Percentiles rank a stretch among this genome's conserved stretches.
phyloP scores from a whole-genome alignment of 2,329 filamentous ascomycete genomes.

The Chrysosporium queenslandicum region DNA sequence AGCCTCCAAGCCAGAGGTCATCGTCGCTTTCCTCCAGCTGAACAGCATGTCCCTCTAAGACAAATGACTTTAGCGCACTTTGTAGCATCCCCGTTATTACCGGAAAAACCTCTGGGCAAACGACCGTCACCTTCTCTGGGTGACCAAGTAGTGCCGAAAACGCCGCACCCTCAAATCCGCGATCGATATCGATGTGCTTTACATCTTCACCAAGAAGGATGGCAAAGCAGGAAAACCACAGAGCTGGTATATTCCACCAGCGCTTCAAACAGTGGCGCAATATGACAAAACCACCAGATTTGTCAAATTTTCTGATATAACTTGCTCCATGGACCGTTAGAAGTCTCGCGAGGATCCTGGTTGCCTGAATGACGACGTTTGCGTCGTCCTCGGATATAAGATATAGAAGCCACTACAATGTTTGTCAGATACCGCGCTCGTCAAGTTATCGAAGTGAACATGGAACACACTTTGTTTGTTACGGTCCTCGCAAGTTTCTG shows the following conservation, averaged over 20 bases:
- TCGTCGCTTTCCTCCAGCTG: conserved; percentile 9
- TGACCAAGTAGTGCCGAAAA: conserved; percentile 61
- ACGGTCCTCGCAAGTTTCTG: conserved; percentile 88
- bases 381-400: conserved; percentile 78
- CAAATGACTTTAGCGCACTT: conserved; percentile 60
- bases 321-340: conserved; percentile 69
- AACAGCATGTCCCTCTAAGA: conserved; percentile 50
- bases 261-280: conserved; percentile 70
- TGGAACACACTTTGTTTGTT: conserved; percentile 67
- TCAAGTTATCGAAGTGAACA: conserved; percentile 23
- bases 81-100: conserved; percentile 82
- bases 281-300: conserved; percentile 78
- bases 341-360: conserved; percentile 72
- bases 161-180: conserved; percentile 62
- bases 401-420: conserved; percentile 73
- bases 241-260: conserved; percentile 76
- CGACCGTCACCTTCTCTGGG: conserved; percentile 52
- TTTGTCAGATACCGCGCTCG: not conserved
- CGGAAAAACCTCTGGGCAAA: conserved; percentile 65
- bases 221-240: conserved; percentile 84
- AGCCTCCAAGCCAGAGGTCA: conserved; percentile 5
- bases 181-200: conserved; percentile 60
- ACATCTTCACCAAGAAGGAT: conserved; percentile 81
- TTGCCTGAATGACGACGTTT: conserved; percentile 68
- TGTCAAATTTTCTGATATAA: conserved; percentile 80